phyloP scores from a whole-genome alignment of 2,329 filamentous ascomycete species.

The Ophiocordyceps polyrhachis-furcata region DNA sequence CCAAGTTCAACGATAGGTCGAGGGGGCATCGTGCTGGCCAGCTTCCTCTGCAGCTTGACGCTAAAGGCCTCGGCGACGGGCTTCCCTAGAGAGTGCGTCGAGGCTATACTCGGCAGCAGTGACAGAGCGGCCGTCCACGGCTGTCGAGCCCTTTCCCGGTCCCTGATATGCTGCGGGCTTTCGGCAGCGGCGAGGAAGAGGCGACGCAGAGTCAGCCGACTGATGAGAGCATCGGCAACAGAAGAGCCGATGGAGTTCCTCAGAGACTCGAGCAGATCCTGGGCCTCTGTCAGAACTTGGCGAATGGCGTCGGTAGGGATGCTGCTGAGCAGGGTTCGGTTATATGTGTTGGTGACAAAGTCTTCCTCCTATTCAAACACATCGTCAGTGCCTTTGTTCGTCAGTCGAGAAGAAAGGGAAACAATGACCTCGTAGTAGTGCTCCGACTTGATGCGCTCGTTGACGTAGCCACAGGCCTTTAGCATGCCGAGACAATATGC shows the following conservation, averaged over 20 bases:
- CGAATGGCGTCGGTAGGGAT: conserved; percentile 39
- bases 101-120: conserved; percentile 35
- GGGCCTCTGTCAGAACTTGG: conserved; percentile 32
- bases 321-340: conserved; percentile 52
- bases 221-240: conserved; percentile 36
- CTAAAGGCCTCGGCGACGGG: conserved; percentile 68
- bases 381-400: not conserved
- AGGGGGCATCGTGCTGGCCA: conserved; percentile 87
- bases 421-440: conserved; percentile 65
- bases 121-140: conserved; percentile 32
- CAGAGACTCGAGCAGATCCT: conserved; percentile 27
- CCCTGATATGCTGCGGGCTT: conserved; percentile 24
- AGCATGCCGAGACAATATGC: conserved; percentile 75
- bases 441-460: conserved; percentile 59
- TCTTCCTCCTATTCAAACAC: conserved; percentile 57
- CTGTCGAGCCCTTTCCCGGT: conserved; percentile 26
- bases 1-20: conserved; percentile 68
- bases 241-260: conserved; percentile 20
- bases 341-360: conserved; percentile 83
- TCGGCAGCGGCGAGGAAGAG: conserved; percentile 39
- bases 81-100: conserved; percentile 42
- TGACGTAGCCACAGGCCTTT: conserved; percentile 66
- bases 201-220: conserved; percentile 48
- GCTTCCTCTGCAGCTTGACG: conserved; percentile 70
- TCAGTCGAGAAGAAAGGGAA: not conserved